Evolutionary conservation across 2,329 filamentous ascomycete genomes (phyloP).

Genomic region (Trichoderma harzianum): DNA sequence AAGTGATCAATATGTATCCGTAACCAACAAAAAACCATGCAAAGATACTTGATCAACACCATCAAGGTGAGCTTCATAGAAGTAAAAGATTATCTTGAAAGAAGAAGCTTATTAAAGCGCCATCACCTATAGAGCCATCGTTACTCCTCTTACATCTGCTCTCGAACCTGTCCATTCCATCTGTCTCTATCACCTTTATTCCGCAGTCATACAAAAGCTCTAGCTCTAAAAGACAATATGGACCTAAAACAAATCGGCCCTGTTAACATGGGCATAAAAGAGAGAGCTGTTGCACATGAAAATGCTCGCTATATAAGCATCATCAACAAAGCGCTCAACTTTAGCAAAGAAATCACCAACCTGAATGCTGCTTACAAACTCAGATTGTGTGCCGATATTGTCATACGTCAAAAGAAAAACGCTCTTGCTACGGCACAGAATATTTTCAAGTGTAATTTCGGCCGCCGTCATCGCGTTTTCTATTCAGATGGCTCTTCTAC

Average conservation of each 20-base stretch:
- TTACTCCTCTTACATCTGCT: background rate
- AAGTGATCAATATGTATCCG: background rate
- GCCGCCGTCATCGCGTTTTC: background rate
- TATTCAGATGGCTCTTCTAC: background rate
- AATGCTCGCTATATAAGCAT: background rate
- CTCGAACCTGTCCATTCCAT: background rate
- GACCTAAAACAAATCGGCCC: background rate
- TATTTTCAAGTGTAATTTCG: background rate
- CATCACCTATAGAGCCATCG: background rate
- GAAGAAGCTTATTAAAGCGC: background rate
- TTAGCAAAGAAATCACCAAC: background rate
- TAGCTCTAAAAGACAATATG: background rate
- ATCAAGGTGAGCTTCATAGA: background rate
- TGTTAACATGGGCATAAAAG: background rate
- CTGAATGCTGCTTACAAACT: background rate
- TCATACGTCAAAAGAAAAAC: background rate
- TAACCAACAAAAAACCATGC: background rate
- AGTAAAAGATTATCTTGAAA: background rate
- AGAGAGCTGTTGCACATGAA: background rate
- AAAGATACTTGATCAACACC: background rate
- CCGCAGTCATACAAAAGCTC: background rate
- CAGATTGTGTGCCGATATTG: background rate
- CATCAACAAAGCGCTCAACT: background rate
- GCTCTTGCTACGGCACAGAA: background rate
- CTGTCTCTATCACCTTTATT: background rate